Percentiles rank a stretch among this genome's conserved stretches.
Evolutionary conservation across 148 eudicot genomes (phyloP).

Genomic region (Camellia sinensis): DNA sequence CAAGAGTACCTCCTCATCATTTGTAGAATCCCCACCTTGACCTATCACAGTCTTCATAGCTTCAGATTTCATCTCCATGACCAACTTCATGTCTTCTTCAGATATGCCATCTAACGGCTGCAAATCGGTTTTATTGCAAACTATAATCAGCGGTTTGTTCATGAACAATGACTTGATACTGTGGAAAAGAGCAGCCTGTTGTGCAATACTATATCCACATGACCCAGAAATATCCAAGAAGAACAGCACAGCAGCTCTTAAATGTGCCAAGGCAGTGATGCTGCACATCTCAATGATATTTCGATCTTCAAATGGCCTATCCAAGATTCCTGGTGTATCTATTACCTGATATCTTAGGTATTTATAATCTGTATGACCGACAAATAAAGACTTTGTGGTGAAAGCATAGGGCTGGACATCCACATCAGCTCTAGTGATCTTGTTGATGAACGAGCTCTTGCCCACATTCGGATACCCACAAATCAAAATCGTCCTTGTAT

Average conservation of each 20-base stretch:
- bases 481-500: constrained; percentile 78
- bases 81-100: constrained; percentile 77
- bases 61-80: constrained; percentile 79
- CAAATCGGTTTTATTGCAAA: constrained; percentile 91
- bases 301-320: constrained; percentile 90
- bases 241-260: constrained; percentile 85
- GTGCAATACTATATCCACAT: constrained; percentile 80
- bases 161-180: constrained; percentile 88
- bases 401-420: constrained; percentile 98
- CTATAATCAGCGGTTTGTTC: constrained; percentile 77
- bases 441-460: constrained; percentile 93
- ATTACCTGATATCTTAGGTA: constrained; percentile 89
- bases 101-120: constrained; percentile 68
- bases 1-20: constrained; percentile 67
- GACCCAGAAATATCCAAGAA: constrained; percentile 88
- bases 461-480: constrained; percentile 98
- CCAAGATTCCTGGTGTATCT: constrained; percentile 90
- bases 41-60: constrained; percentile 78
- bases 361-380: constrained; percentile 92
- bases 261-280: constrained; percentile 92
- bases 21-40: constrained; percentile 69
- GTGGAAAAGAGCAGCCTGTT: constrained; percentile 89
- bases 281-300: constrained; percentile 98
- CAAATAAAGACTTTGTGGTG: constrained; percentile 89
- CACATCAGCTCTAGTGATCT: constrained; percentile 91